Evolutionary conservation across 1,284 basidiomycete genomes (phyloP).

Genomic region (Stygiomarasmius scandens): DNA sequence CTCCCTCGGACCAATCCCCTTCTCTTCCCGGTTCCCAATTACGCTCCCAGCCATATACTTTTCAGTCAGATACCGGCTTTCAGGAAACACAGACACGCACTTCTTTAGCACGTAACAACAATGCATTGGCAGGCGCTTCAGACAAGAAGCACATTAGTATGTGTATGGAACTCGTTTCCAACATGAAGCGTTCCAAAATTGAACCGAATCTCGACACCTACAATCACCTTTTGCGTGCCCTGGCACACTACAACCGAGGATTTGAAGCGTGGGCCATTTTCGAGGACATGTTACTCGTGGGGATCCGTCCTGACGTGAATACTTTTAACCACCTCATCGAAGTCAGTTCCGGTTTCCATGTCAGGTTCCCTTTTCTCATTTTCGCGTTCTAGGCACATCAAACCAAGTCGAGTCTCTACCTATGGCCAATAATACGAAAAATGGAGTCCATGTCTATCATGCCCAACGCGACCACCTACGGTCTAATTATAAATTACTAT

Average conservation of each 20-base stretch:
- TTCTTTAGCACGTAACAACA: constrained; percentile 37
- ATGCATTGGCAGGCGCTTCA: constrained; percentile 40
- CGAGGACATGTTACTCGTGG: constrained; percentile 68
- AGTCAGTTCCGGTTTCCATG: constrained; percentile 38
- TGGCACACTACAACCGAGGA: constrained; percentile 42
- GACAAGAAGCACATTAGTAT: constrained; percentile 28
- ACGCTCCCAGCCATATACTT: constrained; percentile 31
- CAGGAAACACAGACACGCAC: constrained; percentile 29
- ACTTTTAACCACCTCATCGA: constrained; percentile 69
- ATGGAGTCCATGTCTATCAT: constrained; percentile 54
- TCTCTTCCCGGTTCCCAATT: constrained; percentile 16
- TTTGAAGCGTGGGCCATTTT: constrained; percentile 69
- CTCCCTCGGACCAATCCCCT: not conserved
- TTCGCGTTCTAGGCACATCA: constrained; percentile 36
- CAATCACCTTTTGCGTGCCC: constrained; percentile 52
- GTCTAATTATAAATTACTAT: constrained; percentile 53
- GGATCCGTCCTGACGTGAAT: constrained; percentile 55
- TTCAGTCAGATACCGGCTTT: constrained; percentile 28
- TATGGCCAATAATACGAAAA: constrained; percentile 36
- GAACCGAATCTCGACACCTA: constrained; percentile 59
- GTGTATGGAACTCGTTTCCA: constrained; percentile 39
- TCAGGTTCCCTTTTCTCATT: constrained; percentile 1
- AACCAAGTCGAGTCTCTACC: constrained; percentile 34
- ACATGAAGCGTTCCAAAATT: constrained; percentile 58
- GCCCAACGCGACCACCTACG: constrained; percentile 57